Evolutionary conservation across 2,329 filamentous ascomycete species (phyloP), one percentile per base, ranked within the genome.

Genomic region (Arthrobotrys pseudoclavata): DNA sequence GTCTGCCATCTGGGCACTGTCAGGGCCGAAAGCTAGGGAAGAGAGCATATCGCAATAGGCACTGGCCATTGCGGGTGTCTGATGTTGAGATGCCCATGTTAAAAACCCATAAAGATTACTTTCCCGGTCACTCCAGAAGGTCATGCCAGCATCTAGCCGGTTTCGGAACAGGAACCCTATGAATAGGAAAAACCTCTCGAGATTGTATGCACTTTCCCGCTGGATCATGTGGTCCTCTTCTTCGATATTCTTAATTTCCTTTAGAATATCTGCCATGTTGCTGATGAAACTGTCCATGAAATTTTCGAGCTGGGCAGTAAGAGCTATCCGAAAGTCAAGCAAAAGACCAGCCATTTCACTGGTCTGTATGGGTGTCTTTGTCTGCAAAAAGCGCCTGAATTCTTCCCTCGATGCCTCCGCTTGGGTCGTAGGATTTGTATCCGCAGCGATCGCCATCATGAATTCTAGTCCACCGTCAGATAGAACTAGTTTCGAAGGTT

Each of bases 31-130:
- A 0, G 96, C 93, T 57, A 99, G 91, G 0, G 94, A 91, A 82
- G 94, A 92, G 15, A 99, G 86, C 90, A 99, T 95, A 83, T 98
- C 95, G 83, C 96, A 99, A 81, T 98, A 99, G 12, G 95, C 94
- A 78, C 93, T 96, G 75, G 97, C 94, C 24, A 97, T 88, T n/a
- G 96, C 96, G 0, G 96, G 97, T 0, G 96, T 97, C 77, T 97
- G 94, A 81, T 96, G 88, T 80, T 93, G 91, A 2, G 96, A 97
- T n/a, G 94, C 92, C 96, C 96, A 99, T 79, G 97, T 92, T 83
- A 99, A 87, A 83, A 99, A 99, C 0, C 96, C 96, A 79, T 94
- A 92, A 34, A 99, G 86, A 80, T 97, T 97, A 82, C 94, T 94
- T 81, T 99, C 96, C 1, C 92, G 90, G 82, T 97, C 94, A 34